Percentiles rank a stretch among this genome's conserved stretches.
Conservation (phyloP, 208 protist species). For the Angomonas desouzai region DNA sequence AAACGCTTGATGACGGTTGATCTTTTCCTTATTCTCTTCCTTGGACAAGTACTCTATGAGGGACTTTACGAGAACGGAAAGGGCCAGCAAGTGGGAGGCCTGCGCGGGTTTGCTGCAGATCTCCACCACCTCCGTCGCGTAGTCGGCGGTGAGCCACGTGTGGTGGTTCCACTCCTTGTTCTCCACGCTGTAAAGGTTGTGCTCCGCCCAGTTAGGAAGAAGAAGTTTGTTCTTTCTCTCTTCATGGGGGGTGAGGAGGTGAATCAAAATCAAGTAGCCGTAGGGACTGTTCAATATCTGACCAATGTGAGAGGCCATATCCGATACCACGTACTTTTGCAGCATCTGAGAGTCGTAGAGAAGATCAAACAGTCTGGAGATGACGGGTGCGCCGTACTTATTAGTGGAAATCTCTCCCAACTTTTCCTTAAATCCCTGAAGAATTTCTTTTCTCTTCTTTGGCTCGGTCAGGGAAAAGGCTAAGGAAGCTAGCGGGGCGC, state of each 20-base stretch:
- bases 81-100: constrained; percentile 58
- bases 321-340: constrained; percentile 73
- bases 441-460: constrained; percentile 78
- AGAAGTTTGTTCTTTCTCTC: constrained; percentile 67
- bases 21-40: constrained; percentile 27
- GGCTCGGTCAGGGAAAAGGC: constrained; percentile 77
- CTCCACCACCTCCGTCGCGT: constrained; percentile 68
- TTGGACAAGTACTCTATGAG: constrained; percentile 42
- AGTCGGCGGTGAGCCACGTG: constrained; percentile 80
- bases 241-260: constrained; percentile 72
- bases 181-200: constrained; percentile 80
- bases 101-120: constrained; percentile 78
- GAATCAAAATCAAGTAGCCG: constrained; percentile 80
- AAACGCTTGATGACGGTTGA: constrained; percentile 59
- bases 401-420: constrained; percentile 61
- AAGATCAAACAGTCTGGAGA: constrained; percentile 84
- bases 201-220: constrained; percentile 74
- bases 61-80: constrained; percentile 55
- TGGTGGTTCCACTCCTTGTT: constrained; percentile 83
- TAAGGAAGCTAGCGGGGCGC: constrained; percentile 71
- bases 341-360: constrained; percentile 84
- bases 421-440: constrained; percentile 59
- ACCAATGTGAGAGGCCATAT: constrained; percentile 54
- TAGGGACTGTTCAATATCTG: constrained; percentile 82
- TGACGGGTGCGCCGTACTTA: constrained; percentile 83